Percentiles rank a stretch among this genome's conserved stretches.
phyloP scores from a whole-genome alignment of 106 monocot species.

The Vanilla planifolia region DNA sequence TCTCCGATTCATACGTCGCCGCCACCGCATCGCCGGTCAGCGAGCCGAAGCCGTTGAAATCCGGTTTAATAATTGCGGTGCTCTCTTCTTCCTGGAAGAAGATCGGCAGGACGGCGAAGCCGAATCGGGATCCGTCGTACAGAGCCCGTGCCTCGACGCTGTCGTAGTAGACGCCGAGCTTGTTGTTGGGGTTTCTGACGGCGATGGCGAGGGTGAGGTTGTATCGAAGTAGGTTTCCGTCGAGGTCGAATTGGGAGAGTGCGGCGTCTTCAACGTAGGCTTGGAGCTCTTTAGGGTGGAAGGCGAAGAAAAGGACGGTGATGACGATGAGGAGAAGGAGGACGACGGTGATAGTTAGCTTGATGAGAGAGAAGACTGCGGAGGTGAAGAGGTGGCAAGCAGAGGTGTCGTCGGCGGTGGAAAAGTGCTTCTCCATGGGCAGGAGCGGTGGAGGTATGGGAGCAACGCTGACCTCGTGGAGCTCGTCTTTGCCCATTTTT shows the following conservation, averaged over 20 bases:
- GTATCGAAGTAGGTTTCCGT: conserved; percentile 31
- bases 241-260: conserved; percentile 44
- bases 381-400: too few species aligned
- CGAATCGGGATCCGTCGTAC: conserved; percentile 48
- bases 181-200: conserved; percentile 66
- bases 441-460: too few species aligned
- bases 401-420: too few species aligned
- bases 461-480: too few species aligned
- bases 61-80: conserved; percentile 20
- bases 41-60: conserved; percentile 22
- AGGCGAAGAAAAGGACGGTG: conserved; percentile 52
- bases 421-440: too few species aligned
- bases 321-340: conserved; percentile 35
- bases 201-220: conserved; percentile 44
- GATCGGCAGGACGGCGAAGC: conserved; percentile 18
- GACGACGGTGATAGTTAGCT: too few species aligned
- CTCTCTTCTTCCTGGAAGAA: conserved; percentile 62
- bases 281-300: conserved; percentile 37
- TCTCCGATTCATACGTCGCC: too few species aligned
- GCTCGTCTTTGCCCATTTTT: too few species aligned
- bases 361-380: too few species aligned
- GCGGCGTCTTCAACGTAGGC: conserved; percentile 36
- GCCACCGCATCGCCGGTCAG: not conserved
- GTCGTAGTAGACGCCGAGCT: conserved; percentile 65
- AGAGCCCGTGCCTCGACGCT: conserved; percentile 25